Base-by-base conservation (phyloP, 2,329 filamentous ascomycete species). In the Monosporascus sp. region DNA sequence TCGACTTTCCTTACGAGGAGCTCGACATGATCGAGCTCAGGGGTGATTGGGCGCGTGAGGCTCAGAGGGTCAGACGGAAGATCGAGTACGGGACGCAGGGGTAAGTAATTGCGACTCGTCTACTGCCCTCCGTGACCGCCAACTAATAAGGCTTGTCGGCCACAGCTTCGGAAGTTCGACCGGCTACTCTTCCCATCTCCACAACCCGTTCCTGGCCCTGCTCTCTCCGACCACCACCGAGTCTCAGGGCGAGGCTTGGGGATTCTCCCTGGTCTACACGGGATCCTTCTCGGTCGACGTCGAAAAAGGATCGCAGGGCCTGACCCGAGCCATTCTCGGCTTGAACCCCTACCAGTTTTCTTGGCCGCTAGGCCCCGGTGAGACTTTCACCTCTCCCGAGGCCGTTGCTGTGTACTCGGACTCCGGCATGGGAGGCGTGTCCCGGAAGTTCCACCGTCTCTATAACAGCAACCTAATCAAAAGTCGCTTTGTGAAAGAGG, bases 141-240 rank as follows among this genome's bases (percentile, higher is more conserved):
- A 35, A n/a, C 52, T 55, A 56, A 56, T 11, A 5, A 35, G 31
- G 31, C 49, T 17, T 49, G 35, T 54, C 70, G 62, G 2, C 11
- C 24, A 55, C 43, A 82, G 81, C 6, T 86, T 87, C 62, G 79
- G 79, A 17, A 85, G 82, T 58, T 77, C 73, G 0, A 77, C 75
- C 3, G 84, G 84, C 1, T 87, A 83, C 62, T 82, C 83, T 0
- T 85, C 82, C 0, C 81, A 85, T 58, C 70, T 82, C 1, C 81
- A 85, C 62, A 87, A 87, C 58, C 83, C 83, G 0, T 87, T 87
- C 68, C 72, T 87, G 22, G 75, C 80, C 0, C 66, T 87, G 2
- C 72, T 81, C 0, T 70, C 78, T 3, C 77, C 82, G 0, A 71
- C 70, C 1, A 81, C 83, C 0, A 87, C 83, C 1, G 83, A 87